Conservation (phyloP, 441 rosid species). For the Mallotus japonicus region DNA sequence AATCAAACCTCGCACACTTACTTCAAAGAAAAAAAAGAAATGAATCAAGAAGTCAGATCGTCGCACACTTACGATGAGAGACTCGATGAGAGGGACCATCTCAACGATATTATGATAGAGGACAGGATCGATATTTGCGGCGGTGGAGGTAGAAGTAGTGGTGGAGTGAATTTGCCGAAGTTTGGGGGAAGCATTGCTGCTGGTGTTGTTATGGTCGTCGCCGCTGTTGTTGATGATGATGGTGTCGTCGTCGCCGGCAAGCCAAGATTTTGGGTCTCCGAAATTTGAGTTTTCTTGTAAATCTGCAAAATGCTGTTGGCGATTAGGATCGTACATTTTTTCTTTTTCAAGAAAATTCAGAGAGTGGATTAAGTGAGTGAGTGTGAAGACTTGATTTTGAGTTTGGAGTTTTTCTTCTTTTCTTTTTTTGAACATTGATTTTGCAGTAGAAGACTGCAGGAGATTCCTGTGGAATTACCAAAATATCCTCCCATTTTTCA, state of each 20-base stretch:
- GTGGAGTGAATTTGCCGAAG: constrained; percentile 18
- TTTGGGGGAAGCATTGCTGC: constrained; percentile 33
- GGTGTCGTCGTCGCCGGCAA: constrained; percentile 40
- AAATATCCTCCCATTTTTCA: not conserved
- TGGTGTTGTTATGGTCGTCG: constrained; percentile 32
- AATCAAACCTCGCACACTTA: too few relatives aligned
- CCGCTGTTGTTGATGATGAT: constrained; percentile 31
- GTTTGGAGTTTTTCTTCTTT: not conserved
- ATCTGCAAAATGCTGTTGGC: constrained; percentile 48
- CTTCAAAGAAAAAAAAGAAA: too few relatives aligned
- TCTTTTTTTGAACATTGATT: not conserved
- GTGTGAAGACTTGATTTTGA: constrained; percentile 11
- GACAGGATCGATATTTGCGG: constrained; percentile 57
- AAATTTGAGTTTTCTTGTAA: constrained; percentile 54
- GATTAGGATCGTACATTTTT: constrained; percentile 52
- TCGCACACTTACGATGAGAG: constrained; percentile 58
- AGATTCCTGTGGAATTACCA: not conserved
- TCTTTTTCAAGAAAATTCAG: not conserved
- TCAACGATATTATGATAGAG: constrained; percentile 85
- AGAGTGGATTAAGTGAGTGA: not conserved
- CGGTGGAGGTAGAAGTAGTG: constrained; percentile 44
- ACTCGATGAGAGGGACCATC: constrained; percentile 86
- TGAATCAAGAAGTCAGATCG: not conserved
- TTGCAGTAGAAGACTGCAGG: not conserved
- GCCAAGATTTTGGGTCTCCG: constrained; percentile 69